Conservation (phyloP, 495 filamentous ascomycete species). For the Neurospora sp. region DNA sequence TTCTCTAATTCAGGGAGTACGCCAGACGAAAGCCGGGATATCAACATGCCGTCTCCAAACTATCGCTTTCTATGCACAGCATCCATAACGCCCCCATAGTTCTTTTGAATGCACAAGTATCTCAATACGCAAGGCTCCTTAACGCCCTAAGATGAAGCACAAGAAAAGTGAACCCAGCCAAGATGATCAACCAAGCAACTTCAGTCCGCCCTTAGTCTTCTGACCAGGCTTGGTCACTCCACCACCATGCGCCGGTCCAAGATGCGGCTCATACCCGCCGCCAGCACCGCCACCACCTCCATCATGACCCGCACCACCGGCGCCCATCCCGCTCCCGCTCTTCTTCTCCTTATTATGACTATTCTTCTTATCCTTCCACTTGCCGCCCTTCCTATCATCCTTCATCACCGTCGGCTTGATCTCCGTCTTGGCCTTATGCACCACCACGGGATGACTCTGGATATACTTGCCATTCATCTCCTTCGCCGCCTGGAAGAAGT, state of each 20-base stretch:
- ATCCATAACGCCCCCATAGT: not conserved
- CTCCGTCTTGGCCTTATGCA: constrained; percentile 83
- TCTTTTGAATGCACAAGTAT: not conserved
- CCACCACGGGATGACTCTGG: constrained; percentile 81
- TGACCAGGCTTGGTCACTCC: constrained; percentile 68
- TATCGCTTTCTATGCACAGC: not conserved
- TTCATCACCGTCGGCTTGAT: constrained; percentile 55
- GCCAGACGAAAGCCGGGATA: not conserved
- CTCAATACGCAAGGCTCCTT: not conserved
- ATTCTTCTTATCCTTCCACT: constrained; percentile 24
- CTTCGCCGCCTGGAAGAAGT: constrained; percentile 87
- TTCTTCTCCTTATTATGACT: constrained; percentile 21
- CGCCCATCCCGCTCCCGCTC: constrained; percentile 21
- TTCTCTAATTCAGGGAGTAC: not conserved
- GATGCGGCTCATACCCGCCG: constrained; percentile 29
- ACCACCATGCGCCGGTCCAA: constrained; percentile 41
- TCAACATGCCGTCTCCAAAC: not conserved
- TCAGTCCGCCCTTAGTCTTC: constrained; percentile 72
- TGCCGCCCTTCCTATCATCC: constrained; percentile 27
- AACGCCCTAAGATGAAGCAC: not conserved
- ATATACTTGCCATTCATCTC: constrained; percentile 99
- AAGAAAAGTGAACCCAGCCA: not conserved
- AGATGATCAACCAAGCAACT: constrained; percentile 55
- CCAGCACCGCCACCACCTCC: constrained; percentile 16
- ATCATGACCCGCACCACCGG: constrained; percentile 15